Percentiles rank a stretch among this genome's conserved stretches.
These are phyloP conservation scores for Sambucus nigra DNA, from an alignment of 129 eudicot genomes.

Conservation along the genomic window DNA sequence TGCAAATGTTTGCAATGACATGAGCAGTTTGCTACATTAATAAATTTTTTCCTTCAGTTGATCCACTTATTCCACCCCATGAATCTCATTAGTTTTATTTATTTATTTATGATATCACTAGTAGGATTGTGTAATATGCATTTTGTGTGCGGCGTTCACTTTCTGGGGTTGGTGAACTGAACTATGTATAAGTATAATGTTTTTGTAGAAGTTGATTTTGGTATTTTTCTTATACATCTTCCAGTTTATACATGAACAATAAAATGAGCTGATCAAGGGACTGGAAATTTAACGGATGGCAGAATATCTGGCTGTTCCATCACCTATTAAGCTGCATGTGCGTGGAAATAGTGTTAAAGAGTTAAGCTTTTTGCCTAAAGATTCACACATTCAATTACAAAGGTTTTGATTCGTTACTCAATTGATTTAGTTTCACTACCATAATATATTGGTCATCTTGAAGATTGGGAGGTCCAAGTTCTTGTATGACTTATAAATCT, in stretches of 20 bases:
- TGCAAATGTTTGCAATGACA: too few relatives aligned
- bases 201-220: constrained; percentile 6
- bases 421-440: too few relatives aligned
- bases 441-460: background rate
- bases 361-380: constrained; percentile 19
- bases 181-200: background rate
- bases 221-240: constrained; percentile 7
- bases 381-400: constrained; percentile 21
- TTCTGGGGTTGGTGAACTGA: background rate
- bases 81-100: too few relatives aligned
- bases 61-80: too few relatives aligned
- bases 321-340: constrained; percentile 29
- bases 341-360: constrained; percentile 21
- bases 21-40: too few relatives aligned
- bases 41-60: too few relatives aligned
- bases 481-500: background rate
- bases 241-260: background rate
- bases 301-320: constrained; percentile 41
- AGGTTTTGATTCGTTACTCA: constrained; percentile 27
- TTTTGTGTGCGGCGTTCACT: background rate
- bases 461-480: background rate
- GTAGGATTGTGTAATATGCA: too few relatives aligned
- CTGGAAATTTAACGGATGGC: constrained; percentile 33
- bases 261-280: constrained; percentile 27
- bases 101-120: background rate